Evolutionary conservation across 805 yeast genomes (phyloP).

Genomic region (Candida schatavii): DNA sequence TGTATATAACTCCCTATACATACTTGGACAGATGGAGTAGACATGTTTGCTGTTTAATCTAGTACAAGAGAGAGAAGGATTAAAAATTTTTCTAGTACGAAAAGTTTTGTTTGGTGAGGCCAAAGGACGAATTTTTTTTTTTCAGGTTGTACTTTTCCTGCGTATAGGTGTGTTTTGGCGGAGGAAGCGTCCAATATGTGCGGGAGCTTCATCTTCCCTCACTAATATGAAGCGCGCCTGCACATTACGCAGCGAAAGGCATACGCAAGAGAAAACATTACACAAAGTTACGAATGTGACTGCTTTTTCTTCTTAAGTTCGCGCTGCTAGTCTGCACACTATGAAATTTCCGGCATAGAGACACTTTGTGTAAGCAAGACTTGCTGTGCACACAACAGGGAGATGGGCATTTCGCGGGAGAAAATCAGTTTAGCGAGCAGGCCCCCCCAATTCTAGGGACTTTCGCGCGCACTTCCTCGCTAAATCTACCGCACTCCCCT

Average conservation of each 20-base stretch:
- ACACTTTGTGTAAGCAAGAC: neutral
- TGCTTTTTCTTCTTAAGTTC: slow-evolving; percentile 1
- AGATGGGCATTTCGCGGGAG: no score
- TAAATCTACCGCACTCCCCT: neutral
- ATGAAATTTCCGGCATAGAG: neutral
- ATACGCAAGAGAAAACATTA: neutral
- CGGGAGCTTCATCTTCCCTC: no score
- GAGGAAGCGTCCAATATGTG: no score
- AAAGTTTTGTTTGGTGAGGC: neutral
- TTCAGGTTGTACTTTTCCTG: neutral
- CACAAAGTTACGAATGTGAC: slow-evolving; percentile 2
- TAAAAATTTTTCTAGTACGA: neutral
- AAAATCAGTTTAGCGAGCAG: neutral
- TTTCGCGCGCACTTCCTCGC: neutral
- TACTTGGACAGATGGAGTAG: slow-evolving; percentile 89
- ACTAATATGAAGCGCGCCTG: no score
- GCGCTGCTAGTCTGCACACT: neutral
- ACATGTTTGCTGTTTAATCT: slow-evolving; percentile 42
- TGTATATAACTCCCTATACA: slow-evolving; percentile 32
- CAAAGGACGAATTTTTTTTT: slow-evolving; percentile 7
- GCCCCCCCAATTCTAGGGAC: neutral
- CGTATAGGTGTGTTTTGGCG: neutral
- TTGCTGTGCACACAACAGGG: no score
- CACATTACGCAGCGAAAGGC: no score
- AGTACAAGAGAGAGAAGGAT: neutral